These are phyloP conservation scores for Aspergillus carbonarius DNA, from an alignment of 2,329 filamentous ascomycete species.

Conservation along the genomic window DNA sequence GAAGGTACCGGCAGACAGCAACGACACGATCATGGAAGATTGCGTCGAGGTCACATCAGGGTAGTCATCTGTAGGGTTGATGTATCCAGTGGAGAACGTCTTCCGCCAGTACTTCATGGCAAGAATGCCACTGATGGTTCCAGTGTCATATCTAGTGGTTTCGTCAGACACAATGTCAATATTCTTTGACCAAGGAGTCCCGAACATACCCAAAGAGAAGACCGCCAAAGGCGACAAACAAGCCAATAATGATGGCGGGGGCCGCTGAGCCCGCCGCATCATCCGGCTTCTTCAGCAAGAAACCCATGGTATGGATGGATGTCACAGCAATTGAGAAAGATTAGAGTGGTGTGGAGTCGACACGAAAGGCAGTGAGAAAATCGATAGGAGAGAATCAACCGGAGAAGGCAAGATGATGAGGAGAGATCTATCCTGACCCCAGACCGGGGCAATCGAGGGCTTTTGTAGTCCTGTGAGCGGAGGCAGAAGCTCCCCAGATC, in stretches of 20 bases:
- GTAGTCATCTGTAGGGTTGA: constrained; percentile 38
- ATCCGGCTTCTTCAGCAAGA: constrained; percentile 47
- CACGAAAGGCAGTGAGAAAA: neutral
- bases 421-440: neutral
- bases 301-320: constrained; percentile 34
- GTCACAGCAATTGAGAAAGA: neutral
- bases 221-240: constrained; percentile 60
- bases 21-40: constrained; percentile 64
- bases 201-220: constrained; percentile 57
- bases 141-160: constrained; percentile 49
- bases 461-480: constrained; percentile 7
- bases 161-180: neutral
- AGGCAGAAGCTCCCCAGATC: constrained; percentile 7
- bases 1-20: constrained; percentile 72
- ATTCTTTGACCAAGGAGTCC: constrained; percentile 24
- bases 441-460: neutral
- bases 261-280: constrained; percentile 47
- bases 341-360: neutral
- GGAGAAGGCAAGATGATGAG: neutral
- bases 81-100: constrained; percentile 34
- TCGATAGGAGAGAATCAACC: neutral
- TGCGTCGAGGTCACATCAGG: constrained; percentile 55
- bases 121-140: constrained; percentile 55
- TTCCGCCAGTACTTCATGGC: constrained; percentile 49
- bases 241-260: constrained; percentile 55